Evolutionary conservation across 139 green algal species (phyloP).

Genomic region (Chlorella sorokiniana): DNA sequence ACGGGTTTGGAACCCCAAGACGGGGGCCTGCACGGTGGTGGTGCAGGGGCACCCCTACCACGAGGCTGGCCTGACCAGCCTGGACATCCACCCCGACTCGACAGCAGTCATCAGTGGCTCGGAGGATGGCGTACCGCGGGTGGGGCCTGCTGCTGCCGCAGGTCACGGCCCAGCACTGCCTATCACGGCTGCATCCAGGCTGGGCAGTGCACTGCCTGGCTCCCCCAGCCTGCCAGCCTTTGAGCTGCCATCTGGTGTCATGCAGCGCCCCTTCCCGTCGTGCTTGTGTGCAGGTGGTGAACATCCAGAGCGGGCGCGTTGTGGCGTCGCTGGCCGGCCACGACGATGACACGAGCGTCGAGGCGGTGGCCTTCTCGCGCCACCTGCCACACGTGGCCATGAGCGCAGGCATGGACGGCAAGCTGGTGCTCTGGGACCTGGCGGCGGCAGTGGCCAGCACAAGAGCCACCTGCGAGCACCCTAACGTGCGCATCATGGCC

Average conservation of each 20-base stretch:
- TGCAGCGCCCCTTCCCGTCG: background rate
- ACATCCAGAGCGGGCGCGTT: constrained; percentile 14
- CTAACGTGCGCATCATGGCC: constrained; percentile 39
- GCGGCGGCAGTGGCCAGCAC: constrained; percentile 25
- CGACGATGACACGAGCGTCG: constrained; percentile 66
- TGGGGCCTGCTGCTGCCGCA: constrained; percentile 47
- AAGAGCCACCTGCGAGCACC: constrained; percentile 68
- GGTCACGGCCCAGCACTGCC: no score
- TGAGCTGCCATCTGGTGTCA: background rate
- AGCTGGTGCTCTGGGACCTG: constrained; percentile 79
- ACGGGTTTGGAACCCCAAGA: constrained; percentile 85
- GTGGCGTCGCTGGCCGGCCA: constrained; percentile 57
- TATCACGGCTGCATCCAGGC: background rate
- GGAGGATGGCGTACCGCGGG: constrained; percentile 65
- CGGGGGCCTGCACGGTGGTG: constrained; percentile 66
- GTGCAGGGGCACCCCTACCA: constrained; percentile 46
- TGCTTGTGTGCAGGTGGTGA: constrained; percentile 8
- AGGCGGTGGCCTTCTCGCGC: constrained; percentile 68
- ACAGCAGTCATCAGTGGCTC: constrained; percentile 62
- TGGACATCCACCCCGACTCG: constrained; percentile 65
- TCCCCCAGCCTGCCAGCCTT: background rate
- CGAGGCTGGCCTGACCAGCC: constrained; percentile 70
- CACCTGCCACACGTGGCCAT: constrained; percentile 58
- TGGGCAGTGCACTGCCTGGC: background rate
- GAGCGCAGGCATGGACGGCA: constrained; percentile 75